These are phyloP conservation scores for Gamsiella multidivaricata DNA, from an alignment of 192 early-diverging fungal species.

Conservation along the genomic window DNA sequence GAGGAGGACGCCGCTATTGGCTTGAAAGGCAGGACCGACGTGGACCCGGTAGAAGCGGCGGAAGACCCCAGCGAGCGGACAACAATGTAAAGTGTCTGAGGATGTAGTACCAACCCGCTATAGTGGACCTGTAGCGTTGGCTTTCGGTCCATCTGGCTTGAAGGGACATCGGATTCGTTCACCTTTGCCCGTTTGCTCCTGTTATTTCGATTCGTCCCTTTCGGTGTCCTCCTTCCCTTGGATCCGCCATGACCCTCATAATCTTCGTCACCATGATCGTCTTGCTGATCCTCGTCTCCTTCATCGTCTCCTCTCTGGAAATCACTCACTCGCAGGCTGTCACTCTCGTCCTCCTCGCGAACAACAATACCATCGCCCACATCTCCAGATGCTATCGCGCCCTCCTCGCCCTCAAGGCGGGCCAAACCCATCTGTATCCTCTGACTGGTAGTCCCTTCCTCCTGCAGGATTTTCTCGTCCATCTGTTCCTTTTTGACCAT, in stretches of 20 bases:
- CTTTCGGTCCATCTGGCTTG: constrained; percentile 25
- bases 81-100: constrained; percentile 39
- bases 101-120: constrained; percentile 9
- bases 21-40: constrained; percentile 9
- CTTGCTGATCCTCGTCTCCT: not conserved
- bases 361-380: not conserved
- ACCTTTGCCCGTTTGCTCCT: constrained; percentile 9
- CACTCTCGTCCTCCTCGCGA: constrained; percentile 41
- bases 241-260: not conserved
- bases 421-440: constrained; percentile 8
- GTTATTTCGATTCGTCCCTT: not conserved
- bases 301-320: not conserved
- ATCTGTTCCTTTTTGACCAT: constrained; percentile 31
- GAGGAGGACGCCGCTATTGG: not conserved
- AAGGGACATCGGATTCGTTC: not conserved
- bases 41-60: not conserved
- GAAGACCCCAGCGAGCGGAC: constrained; percentile 4
- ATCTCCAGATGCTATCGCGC: not conserved
- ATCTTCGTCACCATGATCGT: constrained; percentile 6
- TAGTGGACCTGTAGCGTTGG: constrained; percentile 36
- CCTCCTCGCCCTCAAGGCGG: constrained; percentile 9
- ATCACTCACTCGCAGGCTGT: constrained; percentile 30
- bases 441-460: not conserved
- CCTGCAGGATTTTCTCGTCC: not conserved
- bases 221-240: constrained; percentile 1